Conservation (phyloP, 2,329 filamentous ascomycete genomes). For the Pleurostoma richardsiae region DNA sequence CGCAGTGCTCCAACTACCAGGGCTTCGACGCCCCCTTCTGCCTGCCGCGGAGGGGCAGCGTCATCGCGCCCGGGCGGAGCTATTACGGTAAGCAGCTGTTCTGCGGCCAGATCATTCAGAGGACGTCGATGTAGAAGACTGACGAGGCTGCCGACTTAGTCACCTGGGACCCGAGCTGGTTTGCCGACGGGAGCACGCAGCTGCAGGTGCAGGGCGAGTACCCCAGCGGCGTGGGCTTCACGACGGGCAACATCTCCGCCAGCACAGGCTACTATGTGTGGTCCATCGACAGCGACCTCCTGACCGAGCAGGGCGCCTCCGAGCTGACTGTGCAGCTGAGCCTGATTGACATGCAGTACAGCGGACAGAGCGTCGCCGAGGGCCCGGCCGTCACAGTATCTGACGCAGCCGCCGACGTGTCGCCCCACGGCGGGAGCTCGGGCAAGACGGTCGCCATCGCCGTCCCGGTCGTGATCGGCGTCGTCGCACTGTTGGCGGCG, state of each 20-base stretch:
- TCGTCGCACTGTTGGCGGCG: slow-evolving; percentile 9
- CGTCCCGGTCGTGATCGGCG: slow-evolving; percentile 21
- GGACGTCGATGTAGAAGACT: background rate
- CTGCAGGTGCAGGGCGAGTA: slow-evolving; percentile 13
- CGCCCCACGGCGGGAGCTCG: slow-evolving; percentile 2
- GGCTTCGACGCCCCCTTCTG: slow-evolving; percentile 24
- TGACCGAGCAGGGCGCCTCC: slow-evolving; percentile 5
- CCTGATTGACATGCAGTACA: slow-evolving; percentile 12
- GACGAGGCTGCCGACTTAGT: slow-evolving; percentile 13
- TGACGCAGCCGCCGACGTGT: background rate
- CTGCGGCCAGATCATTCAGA: background rate
- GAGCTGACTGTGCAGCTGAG: slow-evolving; percentile 11
- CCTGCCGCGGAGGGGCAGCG: slow-evolving; percentile 19
- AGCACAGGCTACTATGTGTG: slow-evolving; percentile 22
- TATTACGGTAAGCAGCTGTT: slow-evolving; percentile 23
- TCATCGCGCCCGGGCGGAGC: slow-evolving; percentile 19
- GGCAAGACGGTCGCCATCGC: slow-evolving; percentile 14
- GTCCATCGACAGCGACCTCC: slow-evolving; percentile 15
- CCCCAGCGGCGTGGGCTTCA: slow-evolving; percentile 10
- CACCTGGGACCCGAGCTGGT: slow-evolving; percentile 22
- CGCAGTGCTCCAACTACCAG: slow-evolving; percentile 20
- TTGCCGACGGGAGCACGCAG: slow-evolving; percentile 12
- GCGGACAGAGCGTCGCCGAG: slow-evolving; percentile 1
- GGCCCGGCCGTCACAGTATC: slow-evolving; percentile 21
- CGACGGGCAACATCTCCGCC: slow-evolving; percentile 12